These are phyloP conservation scores for Cercospora sesami DNA, from an alignment of 2,329 filamentous ascomycete species.

Conservation along the genomic window DNA sequence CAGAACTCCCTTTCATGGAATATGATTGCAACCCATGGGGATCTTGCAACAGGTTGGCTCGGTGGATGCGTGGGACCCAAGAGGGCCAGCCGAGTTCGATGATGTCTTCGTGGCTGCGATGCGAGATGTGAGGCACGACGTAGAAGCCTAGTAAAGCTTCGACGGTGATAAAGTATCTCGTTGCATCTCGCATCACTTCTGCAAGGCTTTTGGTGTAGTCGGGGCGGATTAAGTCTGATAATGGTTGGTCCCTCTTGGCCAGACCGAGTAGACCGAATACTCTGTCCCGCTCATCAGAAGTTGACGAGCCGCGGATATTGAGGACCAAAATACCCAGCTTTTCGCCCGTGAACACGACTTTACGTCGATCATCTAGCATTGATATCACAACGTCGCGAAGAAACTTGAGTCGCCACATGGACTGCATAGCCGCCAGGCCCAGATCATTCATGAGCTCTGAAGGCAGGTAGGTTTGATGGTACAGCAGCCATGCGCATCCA, in stretches of 20 bases:
- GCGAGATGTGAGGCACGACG: background rate
- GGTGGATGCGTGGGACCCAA: background rate
- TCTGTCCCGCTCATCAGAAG: background rate
- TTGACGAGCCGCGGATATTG: background rate
- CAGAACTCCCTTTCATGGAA: background rate
- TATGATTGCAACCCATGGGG: background rate
- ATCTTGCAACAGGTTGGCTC: background rate
- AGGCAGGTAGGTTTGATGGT: too few relatives aligned
- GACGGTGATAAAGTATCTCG: background rate
- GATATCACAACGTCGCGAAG: background rate
- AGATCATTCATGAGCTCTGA: too few relatives aligned
- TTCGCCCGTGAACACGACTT: background rate
- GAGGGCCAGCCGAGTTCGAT: background rate
- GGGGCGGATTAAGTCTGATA: background rate
- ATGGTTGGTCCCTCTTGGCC: background rate
- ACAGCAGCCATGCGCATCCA: too few relatives aligned
- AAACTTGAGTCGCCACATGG: background rate
- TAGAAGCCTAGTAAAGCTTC: background rate
- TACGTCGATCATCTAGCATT: background rate
- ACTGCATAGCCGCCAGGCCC: too few relatives aligned
- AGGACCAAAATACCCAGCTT: background rate
- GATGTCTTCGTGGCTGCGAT: background rate
- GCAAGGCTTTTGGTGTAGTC: background rate
- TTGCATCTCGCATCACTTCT: background rate
- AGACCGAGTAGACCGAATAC: background rate